A percentile compares a stretch with the other conserved stretches of the same genome.
phyloP scores from a whole-genome alignment of 345 rosid species.

The Eutrema yunnanense region DNA sequence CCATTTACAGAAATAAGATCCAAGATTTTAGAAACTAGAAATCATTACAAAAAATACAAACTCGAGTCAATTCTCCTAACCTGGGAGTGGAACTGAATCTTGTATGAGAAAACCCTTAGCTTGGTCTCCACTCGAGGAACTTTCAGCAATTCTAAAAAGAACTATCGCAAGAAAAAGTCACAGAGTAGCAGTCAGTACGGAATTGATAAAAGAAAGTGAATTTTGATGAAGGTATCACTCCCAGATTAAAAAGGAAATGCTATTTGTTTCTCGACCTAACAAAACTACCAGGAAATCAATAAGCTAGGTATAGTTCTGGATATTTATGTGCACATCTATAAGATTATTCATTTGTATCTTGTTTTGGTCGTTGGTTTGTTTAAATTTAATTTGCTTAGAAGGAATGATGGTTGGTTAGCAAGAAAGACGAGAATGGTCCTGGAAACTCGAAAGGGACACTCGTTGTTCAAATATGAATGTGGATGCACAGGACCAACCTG shows the following conservation, averaged over 20 bases:
- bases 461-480: constrained; percentile 4
- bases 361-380: background rate
- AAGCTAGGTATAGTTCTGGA: no score
- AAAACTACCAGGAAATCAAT: no score
- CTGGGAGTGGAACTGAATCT: constrained; percentile 66
- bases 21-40: constrained; percentile 9
- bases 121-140: constrained; percentile 79
- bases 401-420: background rate
- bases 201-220: background rate
- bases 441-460: background rate
- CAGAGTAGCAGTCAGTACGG: constrained; percentile 12
- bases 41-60: constrained; percentile 8
- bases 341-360: constrained; percentile 4
- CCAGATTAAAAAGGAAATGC: background rate
- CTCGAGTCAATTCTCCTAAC: constrained; percentile 34
- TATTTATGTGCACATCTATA: background rate
- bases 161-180: constrained; percentile 40
- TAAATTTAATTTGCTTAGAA: background rate
- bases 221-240: background rate
- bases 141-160: constrained; percentile 74
- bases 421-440: background rate
- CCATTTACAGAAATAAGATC: constrained; percentile 1
- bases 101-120: constrained; percentile 74
- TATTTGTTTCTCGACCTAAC: no score
- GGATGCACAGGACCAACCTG: constrained; percentile 40